Conservation (phyloP, 192 early-diverging fungal species). For the Coemansia interrupta region DNA sequence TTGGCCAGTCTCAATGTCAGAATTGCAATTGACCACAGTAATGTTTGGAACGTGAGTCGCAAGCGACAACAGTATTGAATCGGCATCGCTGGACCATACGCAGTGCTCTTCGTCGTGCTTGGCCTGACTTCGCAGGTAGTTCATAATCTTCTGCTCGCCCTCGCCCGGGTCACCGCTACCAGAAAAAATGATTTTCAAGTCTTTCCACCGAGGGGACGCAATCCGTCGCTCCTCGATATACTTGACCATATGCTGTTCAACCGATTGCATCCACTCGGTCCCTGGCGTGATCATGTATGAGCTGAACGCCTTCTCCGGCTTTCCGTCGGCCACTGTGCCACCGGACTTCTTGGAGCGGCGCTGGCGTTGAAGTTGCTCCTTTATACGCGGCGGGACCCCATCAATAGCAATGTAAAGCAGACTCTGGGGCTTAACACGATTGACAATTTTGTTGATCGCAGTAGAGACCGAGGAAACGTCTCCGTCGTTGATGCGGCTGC, state of each 20-base stretch:
- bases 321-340: slow-evolving; percentile 12
- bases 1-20: too few relatives aligned
- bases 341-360: slow-evolving; percentile 63
- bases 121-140: slow-evolving; percentile 76
- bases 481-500: slow-evolving; percentile 24
- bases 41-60: slow-evolving; percentile 89
- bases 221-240: slow-evolving; percentile 77
- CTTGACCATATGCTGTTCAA: slow-evolving; percentile 75
- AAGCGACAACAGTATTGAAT: slow-evolving; percentile 91
- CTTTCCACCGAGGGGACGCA: slow-evolving; percentile 72
- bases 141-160: slow-evolving; percentile 99
- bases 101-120: slow-evolving; percentile 56
- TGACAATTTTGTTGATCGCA: slow-evolving; percentile 22
- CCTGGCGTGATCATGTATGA: slow-evolving; percentile 95
- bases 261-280: slow-evolving; percentile 83
- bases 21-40: slow-evolving; percentile 60
- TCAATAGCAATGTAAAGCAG: slow-evolving; percentile 91
- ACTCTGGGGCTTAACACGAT: slow-evolving; percentile 70
- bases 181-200: slow-evolving; percentile 83
- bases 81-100: slow-evolving; percentile 94
- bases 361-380: slow-evolving; percentile 95
- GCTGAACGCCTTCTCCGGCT: slow-evolving; percentile 65
- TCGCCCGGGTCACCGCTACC: slow-evolving; percentile 92
- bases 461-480: slow-evolving; percentile 13
- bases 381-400: slow-evolving; percentile 92